Conservation (phyloP, 169 alveolate species). For the Eimeria maxima region DNA sequence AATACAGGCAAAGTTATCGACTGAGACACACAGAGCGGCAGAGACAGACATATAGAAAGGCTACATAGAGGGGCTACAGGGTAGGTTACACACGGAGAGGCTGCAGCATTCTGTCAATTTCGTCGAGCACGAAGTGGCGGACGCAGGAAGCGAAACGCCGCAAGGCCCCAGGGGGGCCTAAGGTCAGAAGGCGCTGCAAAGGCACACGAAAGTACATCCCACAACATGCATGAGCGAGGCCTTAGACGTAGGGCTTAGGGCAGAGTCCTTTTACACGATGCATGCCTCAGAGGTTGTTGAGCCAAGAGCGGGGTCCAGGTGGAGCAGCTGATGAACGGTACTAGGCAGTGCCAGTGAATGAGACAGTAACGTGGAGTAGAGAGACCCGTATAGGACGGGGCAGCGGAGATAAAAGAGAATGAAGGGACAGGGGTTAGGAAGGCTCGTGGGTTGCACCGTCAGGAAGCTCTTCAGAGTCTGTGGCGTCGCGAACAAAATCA, state of each 20-base stretch:
- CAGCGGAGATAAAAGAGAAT: background rate
- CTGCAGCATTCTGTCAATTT: conserved; percentile 50
- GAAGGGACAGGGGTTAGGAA: background rate
- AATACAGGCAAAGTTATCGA: background rate
- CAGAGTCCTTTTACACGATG: background rate
- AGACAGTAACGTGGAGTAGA: background rate
- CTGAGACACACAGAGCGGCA: background rate
- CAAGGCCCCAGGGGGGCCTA: conserved; percentile 45
- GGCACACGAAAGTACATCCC: background rate
- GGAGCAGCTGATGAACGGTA: background rate
- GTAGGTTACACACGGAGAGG: conserved; percentile 33
- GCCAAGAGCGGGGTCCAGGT: background rate
- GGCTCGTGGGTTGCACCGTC: background rate
- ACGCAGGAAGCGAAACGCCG: conserved; percentile 33
- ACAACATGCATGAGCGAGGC: background rate
- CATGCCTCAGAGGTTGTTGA: background rate
- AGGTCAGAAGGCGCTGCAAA: conserved; percentile 35
- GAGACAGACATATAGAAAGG: background rate
- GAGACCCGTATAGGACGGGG: background rate
- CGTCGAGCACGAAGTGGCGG: conserved; percentile 53
- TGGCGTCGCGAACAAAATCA: conserved; percentile 9
- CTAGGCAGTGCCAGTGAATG: background rate
- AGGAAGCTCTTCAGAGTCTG: conserved; percentile 33
- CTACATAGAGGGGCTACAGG: background rate
- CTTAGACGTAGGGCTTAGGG: background rate